phyloP scores from a whole-genome alignment of 2,329 filamentous ascomycete species.

The Camillea tinctor region DNA sequence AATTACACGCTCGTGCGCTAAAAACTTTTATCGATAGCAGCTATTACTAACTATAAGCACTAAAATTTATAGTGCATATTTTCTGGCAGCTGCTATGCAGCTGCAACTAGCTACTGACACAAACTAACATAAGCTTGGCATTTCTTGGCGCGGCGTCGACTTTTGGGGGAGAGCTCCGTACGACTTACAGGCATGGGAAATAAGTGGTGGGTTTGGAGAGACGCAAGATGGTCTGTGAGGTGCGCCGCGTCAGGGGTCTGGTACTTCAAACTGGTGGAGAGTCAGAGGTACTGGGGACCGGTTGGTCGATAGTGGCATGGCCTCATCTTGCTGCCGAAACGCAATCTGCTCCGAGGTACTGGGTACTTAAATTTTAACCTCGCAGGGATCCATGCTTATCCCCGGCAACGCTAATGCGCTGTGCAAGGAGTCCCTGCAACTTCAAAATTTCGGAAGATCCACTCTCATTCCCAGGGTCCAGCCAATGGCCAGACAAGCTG shows the following conservation, averaged over 20 bases:
- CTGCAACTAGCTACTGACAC: no score
- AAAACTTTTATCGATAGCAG: no score
- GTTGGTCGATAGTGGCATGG: no score
- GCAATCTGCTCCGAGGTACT: background rate
- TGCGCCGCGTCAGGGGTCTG: background rate
- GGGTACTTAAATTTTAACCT: background rate
- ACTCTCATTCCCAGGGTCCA: background rate
- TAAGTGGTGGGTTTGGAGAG: background rate
- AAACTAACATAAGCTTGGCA: no score
- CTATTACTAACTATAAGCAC: no score
- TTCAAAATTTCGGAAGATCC: background rate
- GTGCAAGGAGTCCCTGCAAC: constrained; percentile 1
- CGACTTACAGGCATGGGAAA: background rate
- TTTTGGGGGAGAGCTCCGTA: no score
- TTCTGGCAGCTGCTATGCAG: no score
- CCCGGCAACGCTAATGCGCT: background rate
- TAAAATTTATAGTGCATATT: no score
- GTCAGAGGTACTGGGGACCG: background rate
- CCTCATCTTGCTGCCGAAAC: background rate
- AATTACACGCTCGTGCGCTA: no score
- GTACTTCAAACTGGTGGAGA: background rate
- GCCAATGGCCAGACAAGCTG: background rate
- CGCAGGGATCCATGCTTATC: background rate
- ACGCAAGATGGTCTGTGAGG: background rate
- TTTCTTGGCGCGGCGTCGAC: no score